Evolutionary conservation across 441 rosid species (phyloP).

Genomic region (Aquilaria agallochum): DNA sequence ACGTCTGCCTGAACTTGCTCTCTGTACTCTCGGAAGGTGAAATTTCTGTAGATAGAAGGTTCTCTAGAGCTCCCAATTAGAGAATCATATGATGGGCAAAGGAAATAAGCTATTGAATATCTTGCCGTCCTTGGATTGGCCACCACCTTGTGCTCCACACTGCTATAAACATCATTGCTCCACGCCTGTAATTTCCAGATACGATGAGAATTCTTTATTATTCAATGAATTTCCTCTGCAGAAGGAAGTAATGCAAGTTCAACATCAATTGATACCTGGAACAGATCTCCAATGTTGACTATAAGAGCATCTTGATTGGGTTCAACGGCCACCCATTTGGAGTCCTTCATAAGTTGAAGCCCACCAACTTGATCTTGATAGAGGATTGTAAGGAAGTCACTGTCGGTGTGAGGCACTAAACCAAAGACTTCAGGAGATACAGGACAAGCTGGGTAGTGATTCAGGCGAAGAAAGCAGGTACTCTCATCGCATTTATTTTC

Average conservation of each 20-base stretch:
- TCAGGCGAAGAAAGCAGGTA: slow-evolving; percentile 61
- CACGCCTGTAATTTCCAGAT: slow-evolving; percentile 38
- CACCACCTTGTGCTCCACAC: slow-evolving; percentile 62
- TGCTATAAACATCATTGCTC: slow-evolving; percentile 64
- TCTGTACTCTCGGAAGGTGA: slow-evolving; percentile 59
- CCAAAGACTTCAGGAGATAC: slow-evolving; percentile 41
- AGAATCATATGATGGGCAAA: slow-evolving; percentile 59
- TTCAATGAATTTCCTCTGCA: neutral
- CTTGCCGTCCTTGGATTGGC: slow-evolving; percentile 45
- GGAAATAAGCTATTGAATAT: slow-evolving; percentile 57
- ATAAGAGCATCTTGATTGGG: slow-evolving; percentile 62
- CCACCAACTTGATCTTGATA: slow-evolving; percentile 71
- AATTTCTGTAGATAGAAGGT: slow-evolving; percentile 37
- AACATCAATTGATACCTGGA: slow-evolving; percentile 35
- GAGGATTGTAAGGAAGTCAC: slow-evolving; percentile 63
- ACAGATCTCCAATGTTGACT: slow-evolving; percentile 69
- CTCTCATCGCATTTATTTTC: slow-evolving; percentile 38
- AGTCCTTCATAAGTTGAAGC: slow-evolving; percentile 65
- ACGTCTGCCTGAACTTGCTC: slow-evolving; percentile 59
- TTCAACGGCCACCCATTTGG: slow-evolving; percentile 58
- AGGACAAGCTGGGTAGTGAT: slow-evolving; percentile 57
- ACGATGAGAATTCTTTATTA: neutral
- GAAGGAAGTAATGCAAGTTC: neutral
- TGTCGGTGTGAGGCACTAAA: slow-evolving; percentile 68
- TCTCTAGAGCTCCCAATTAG: slow-evolving; percentile 39